Evolutionary conservation across 2,329 filamentous ascomycete species (phyloP).

Genomic region (Phyllachora maydis): DNA sequence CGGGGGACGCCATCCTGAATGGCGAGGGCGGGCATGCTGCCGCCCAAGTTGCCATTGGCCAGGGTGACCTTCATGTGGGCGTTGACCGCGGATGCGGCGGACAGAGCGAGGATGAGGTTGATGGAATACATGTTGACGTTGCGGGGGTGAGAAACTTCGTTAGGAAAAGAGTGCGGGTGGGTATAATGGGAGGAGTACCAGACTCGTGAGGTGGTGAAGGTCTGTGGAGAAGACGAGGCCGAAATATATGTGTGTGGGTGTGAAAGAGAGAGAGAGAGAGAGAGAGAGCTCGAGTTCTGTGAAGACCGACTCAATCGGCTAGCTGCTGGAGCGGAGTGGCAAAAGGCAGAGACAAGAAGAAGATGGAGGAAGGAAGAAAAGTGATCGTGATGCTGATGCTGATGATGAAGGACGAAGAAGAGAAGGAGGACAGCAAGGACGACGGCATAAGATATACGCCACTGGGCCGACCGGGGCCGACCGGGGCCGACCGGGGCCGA

Average conservation of each 20-base stretch:
- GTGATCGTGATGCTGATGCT: neutral
- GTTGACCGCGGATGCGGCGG: constrained; percentile 1
- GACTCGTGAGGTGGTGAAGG: neutral
- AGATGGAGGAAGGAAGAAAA: no score
- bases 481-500: no score
- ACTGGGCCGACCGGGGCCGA: no score
- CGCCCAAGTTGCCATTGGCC: constrained; percentile 4
- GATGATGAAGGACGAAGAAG: neutral
- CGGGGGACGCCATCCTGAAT: constrained; percentile 7
- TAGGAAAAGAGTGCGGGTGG: no score
- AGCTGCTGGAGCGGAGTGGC: neutral
- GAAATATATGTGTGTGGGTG: neutral
- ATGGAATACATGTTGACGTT: constrained; percentile 4
- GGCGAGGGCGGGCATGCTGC: constrained; percentile 5
- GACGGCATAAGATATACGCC: no score
- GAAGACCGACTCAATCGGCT: constrained; percentile 1
- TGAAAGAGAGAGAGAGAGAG: neutral
- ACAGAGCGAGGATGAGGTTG: constrained; percentile 3
- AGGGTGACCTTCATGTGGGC: constrained; percentile 5
- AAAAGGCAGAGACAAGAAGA: constrained; percentile 1
- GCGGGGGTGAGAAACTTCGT: no score
- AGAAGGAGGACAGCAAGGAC: no score
- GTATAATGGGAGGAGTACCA: neutral
- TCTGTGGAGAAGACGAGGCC: neutral
- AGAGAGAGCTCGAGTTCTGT: neutral